Conservation (phyloP, 2,329 filamentous ascomycete species). For the Trichoderma pleuroti region DNA sequence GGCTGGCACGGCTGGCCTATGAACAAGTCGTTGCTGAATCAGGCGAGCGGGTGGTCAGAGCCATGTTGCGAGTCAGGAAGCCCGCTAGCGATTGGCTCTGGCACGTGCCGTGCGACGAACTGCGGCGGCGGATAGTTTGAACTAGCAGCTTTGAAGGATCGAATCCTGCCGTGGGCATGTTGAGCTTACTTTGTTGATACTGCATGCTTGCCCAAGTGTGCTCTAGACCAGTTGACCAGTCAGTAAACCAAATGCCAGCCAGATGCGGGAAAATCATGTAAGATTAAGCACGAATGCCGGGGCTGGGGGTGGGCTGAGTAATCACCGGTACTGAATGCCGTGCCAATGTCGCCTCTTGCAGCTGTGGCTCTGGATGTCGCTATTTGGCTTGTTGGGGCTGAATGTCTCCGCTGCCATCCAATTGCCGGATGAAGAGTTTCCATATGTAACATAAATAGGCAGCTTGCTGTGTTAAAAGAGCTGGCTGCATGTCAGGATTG, state of each 20-base stretch:
- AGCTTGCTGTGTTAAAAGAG: background rate
- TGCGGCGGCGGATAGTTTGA: background rate
- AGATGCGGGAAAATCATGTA: background rate
- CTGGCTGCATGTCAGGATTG: background rate
- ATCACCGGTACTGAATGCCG: background rate
- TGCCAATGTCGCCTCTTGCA: background rate
- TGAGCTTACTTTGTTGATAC: background rate
- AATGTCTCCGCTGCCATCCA: background rate
- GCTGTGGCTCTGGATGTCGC: background rate
- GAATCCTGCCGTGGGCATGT: background rate
- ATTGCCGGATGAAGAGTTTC: background rate
- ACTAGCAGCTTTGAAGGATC: background rate
- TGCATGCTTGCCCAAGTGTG: background rate
- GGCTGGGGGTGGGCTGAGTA: background rate
- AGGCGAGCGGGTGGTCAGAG: slow-evolving; percentile 3
- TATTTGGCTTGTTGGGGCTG: background rate
- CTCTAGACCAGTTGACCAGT: background rate
- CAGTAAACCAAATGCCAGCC: background rate
- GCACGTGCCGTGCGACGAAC: background rate
- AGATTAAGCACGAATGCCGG: background rate
- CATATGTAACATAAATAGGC: background rate
- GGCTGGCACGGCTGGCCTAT: background rate
- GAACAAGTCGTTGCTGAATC: slow-evolving; percentile 11
- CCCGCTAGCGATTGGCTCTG: background rate
- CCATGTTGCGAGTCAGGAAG: slow-evolving; percentile 12